phyloP scores from a whole-genome alignment of 768 basidiomycete genomes.

The Pisolithus microcarpus region DNA sequence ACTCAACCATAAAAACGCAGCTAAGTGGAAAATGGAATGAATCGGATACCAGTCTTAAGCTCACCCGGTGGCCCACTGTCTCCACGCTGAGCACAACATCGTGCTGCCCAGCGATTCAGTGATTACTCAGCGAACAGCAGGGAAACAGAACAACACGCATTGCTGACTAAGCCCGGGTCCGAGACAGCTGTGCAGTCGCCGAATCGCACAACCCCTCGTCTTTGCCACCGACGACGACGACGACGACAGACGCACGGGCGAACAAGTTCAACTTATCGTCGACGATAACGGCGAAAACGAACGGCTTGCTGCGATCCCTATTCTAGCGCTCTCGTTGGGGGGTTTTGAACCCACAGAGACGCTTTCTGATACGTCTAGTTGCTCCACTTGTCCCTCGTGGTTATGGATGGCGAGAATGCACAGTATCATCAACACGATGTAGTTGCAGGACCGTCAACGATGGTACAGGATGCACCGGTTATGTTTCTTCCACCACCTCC shows the following conservation, averaged over 20 bases:
- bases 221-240: slow-evolving; percentile 24
- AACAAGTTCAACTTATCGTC: slow-evolving; percentile 23
- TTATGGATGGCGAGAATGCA: slow-evolving; percentile 24
- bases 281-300: slow-evolving; percentile 19
- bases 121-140: not conserved
- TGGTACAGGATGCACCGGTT: slow-evolving; percentile 14
- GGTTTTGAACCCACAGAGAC: slow-evolving; percentile 4
- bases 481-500: slow-evolving; percentile 27
- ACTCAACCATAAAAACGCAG: slow-evolving; percentile 1
- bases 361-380: slow-evolving; percentile 21
- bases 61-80: too few species aligned
- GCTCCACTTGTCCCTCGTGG: slow-evolving; percentile 10
- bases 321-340: slow-evolving; percentile 12
- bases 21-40: slow-evolving; percentile 3
- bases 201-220: slow-evolving; percentile 26
- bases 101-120: not conserved
- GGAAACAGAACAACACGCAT: slow-evolving; percentile 18
- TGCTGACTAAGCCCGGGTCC: slow-evolving; percentile 25
- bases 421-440: slow-evolving; percentile 39
- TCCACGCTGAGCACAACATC: too few species aligned
- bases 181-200: slow-evolving; percentile 21
- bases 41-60: not conserved
- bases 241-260: slow-evolving; percentile 10
- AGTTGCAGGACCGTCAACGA: slow-evolving; percentile 55
- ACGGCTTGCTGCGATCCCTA: not conserved